A percentile compares a stretch with the other conserved stretches of the same genome.
Evolutionary conservation across 768 basidiomycete genomes (phyloP).

Genomic region (Mycena polygramma): DNA sequence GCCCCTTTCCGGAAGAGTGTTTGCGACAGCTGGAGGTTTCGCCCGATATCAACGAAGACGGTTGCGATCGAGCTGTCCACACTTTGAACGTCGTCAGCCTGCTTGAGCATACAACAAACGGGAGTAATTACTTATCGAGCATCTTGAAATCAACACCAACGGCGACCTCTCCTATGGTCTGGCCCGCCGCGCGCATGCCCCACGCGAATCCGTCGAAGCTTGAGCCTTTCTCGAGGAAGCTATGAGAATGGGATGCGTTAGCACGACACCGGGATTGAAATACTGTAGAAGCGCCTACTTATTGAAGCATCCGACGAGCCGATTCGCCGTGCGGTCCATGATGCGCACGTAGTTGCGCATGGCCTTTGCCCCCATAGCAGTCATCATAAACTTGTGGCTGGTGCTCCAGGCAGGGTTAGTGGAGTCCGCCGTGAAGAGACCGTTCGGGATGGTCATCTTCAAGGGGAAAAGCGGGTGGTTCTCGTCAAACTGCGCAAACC

Average conservation of each 20-base stretch:
- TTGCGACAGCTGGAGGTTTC: constrained; percentile 25
- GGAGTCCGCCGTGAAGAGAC: constrained; percentile 34
- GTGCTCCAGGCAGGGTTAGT: constrained; percentile 32
- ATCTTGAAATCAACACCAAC: constrained; percentile 31
- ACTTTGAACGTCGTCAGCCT: not conserved
- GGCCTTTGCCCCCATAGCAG: constrained; percentile 34
- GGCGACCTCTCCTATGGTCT: constrained; percentile 35
- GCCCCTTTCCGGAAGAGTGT: constrained; percentile 29
- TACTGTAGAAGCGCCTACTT: not conserved
- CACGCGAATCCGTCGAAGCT: constrained; percentile 28
- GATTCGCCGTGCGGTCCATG: constrained; percentile 31
- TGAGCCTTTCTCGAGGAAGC: constrained; percentile 16
- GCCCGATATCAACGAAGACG: constrained; percentile 10
- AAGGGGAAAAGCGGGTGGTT: constrained; percentile 35
- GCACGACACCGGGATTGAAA: no score
- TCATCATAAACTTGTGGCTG: constrained; percentile 39
- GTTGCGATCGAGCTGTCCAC: constrained; percentile 18
- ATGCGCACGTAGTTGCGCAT: constrained; percentile 36
- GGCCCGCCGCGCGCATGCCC: constrained; percentile 27
- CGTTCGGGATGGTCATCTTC: constrained; percentile 27
- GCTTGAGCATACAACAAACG: not conserved
- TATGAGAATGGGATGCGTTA: not conserved
- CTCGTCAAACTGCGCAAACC: constrained; percentile 14
- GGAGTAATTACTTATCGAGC: constrained; percentile 22
- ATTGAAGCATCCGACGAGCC: constrained; percentile 28